Evolutionary conservation across 495 filamentous ascomycete species (phyloP), one percentile per base, ranked within the genome.

Genomic region (Aspergillus mulundensis): DNA sequence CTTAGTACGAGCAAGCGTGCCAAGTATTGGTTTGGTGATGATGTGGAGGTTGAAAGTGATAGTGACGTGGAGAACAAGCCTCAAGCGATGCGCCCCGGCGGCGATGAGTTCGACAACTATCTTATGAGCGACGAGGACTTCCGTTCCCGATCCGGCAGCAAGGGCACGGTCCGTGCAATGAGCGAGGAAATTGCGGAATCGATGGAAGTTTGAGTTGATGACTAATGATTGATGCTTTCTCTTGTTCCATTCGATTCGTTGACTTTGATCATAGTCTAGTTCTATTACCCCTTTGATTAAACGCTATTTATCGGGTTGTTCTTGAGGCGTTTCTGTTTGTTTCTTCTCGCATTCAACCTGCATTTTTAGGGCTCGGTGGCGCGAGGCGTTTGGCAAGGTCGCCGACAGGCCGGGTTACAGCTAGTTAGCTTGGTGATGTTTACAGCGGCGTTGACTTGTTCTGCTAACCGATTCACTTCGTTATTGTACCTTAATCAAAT

Each of bases 1-100:
- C 63, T 74, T 10, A 83, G 84, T 18, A 83, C 86, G 11, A 82
- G 81, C 55, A 96, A 96, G 71, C 82, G 90, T 19, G 87, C 89
- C 11, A 80, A 77, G 50, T 95, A 85, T 65, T 96, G 91, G 91
- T 77, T 95, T 15, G 90, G 90, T 2, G 84, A 88, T 50, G 72
- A 77, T 15, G 75, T 71, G 43, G 76, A 70, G 28, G 65, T 71
- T 1, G 64, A 62, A 15, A 64, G 63, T 15, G 73, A 81, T 18
- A 81, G 81, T 41, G 79, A 84, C 34, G 75, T 80, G 24, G 76
- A 78, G 30, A 70, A 78, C 51, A 56, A 68, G 21, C 65, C 56
- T 15, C 50, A 49, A 15, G 34, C 57, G 1, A 55, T 57, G 21
- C 65, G 52, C 2, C 47, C 63, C 5, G 47, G 58, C 62, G 44